These are phyloP conservation scores for Aquilaria agallochum DNA, from an alignment of 441 rosid genomes.

Conservation along the genomic window DNA sequence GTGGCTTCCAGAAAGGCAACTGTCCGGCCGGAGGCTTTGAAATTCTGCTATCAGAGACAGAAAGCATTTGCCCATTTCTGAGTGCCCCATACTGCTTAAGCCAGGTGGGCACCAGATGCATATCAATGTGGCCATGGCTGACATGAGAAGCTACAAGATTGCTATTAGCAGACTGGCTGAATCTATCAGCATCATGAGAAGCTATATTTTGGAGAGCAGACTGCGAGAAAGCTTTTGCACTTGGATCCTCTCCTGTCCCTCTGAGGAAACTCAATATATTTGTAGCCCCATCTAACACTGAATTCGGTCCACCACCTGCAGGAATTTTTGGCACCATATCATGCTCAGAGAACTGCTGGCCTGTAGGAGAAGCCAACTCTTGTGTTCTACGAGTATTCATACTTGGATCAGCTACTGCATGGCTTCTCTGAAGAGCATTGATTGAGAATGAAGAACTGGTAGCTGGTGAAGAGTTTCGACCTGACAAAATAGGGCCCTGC, in stretches of 20 bases:
- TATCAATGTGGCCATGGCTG: conserved; percentile 29
- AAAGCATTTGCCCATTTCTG: conserved; percentile 42
- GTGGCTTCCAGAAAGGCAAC: conserved; percentile 26
- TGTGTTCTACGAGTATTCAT: conserved; percentile 19
- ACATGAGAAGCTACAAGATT: conserved; percentile 16
- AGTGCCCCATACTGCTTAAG: conserved; percentile 35
- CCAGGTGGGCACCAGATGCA: conserved; percentile 38
- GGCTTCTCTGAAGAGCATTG: conserved; percentile 18
- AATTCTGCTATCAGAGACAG: conserved; percentile 28
- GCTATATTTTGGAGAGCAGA: conserved; percentile 18
- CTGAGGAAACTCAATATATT: conserved; percentile 21
- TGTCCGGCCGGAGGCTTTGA: conserved; percentile 26
- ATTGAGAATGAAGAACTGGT: conserved; percentile 16
- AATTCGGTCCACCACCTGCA: conserved; percentile 25
- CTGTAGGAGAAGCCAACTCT: conserved; percentile 12
- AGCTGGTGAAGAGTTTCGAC: conserved; percentile 21
- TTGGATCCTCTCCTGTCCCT: conserved; percentile 23
- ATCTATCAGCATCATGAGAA: conserved; percentile 21
- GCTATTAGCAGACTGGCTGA: conserved; percentile 26
- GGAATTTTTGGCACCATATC: conserved; percentile 22
- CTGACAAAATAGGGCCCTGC: conserved; percentile 18
- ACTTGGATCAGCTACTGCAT: conserved; percentile 21
- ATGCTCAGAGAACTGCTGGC: conserved; percentile 27
- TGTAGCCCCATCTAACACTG: conserved; percentile 26
- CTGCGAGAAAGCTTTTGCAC: conserved; percentile 21